A percentile compares a stretch with the other conserved stretches of the same genome.
phyloP scores from a whole-genome alignment of 2,329 filamentous ascomycete species.

The Volutella citrinella region DNA sequence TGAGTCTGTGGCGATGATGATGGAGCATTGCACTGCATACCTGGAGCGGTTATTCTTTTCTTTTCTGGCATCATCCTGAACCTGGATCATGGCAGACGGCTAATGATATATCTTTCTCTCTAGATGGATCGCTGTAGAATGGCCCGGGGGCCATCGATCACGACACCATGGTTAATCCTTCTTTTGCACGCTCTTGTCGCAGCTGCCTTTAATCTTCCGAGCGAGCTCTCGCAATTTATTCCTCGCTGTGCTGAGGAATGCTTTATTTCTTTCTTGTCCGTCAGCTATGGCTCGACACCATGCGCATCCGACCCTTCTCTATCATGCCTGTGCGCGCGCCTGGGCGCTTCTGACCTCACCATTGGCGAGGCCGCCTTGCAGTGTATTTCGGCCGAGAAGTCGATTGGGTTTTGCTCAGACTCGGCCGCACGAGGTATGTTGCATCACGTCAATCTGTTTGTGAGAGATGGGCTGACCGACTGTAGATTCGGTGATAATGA shows the following conservation, averaged over 20 bases:
- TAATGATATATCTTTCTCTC: neutral
- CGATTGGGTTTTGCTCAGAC: constrained; percentile 49
- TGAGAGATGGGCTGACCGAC: constrained; percentile 13
- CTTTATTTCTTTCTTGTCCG: constrained; percentile 59
- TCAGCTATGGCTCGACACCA: constrained; percentile 50
- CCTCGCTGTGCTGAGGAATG: constrained; percentile 60
- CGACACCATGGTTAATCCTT: constrained; percentile 31
- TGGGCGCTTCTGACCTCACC: constrained; percentile 61
- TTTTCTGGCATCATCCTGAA: too few species aligned
- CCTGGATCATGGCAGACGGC: too few species aligned
- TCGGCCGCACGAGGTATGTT: constrained; percentile 36
- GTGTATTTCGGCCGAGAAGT: constrained; percentile 57
- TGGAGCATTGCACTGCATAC: too few species aligned
- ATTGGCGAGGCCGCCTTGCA: constrained; percentile 69
- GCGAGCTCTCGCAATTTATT: constrained; percentile 42
- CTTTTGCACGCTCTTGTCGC: constrained; percentile 24
- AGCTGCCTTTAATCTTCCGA: constrained; percentile 30
- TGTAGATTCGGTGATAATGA: constrained; percentile 40
- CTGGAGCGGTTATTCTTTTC: too few species aligned
- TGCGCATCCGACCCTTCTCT: constrained; percentile 53
- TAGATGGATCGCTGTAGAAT: constrained; percentile 45
- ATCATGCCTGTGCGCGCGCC: constrained; percentile 61
- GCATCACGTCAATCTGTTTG: neutral
- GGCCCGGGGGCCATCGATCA: constrained; percentile 33
- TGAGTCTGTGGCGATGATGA: too few species aligned